Evolutionary conservation across 1,139 yeast genomes (phyloP).

Genomic region (Geotrichum carabidarum): DNA sequence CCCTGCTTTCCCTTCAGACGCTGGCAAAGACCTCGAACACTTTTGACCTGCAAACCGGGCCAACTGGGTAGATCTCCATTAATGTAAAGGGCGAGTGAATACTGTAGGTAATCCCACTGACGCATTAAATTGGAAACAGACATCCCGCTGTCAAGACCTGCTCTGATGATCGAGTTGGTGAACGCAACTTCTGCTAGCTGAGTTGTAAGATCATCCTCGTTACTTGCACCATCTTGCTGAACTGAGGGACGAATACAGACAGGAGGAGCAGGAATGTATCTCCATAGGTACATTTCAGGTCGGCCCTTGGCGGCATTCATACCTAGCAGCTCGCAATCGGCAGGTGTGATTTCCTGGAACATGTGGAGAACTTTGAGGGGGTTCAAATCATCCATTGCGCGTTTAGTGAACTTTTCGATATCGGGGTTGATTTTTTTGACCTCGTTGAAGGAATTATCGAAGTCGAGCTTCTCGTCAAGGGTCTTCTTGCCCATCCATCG

Average conservation of each 20-base stretch:
- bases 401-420: slow-evolving; percentile 74
- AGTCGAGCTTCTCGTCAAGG: slow-evolving; percentile 74
- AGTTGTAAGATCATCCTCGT: slow-evolving; percentile 96
- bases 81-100: slow-evolving; percentile 94
- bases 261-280: slow-evolving; percentile 97
- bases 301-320: slow-evolving; percentile 84
- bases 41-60: slow-evolving; percentile 54
- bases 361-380: slow-evolving; percentile 84
- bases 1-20: slow-evolving; percentile 98
- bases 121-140: slow-evolving; percentile 91
- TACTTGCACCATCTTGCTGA: slow-evolving; percentile 87
- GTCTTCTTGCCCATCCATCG: slow-evolving; percentile 92
- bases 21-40: slow-evolving; percentile 95
- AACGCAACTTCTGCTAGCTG: slow-evolving; percentile 94
- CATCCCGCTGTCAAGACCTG: slow-evolving; percentile 93
- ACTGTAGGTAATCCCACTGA: slow-evolving; percentile 95
- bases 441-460: slow-evolving; percentile 65
- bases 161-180: slow-evolving; percentile 87
- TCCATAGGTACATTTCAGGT: slow-evolving; percentile 96
- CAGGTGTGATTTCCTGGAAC: slow-evolving; percentile 77
- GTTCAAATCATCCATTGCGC: slow-evolving; percentile 90
- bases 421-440: slow-evolving; percentile 83
- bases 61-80: slow-evolving; percentile 76
- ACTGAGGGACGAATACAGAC: slow-evolving; percentile 98
- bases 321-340: slow-evolving; percentile 89